A percentile compares a stretch with the other conserved stretches of the same genome.
These are phyloP conservation scores for Haematococcus sp. DNA, from an alignment of 139 green algal species.

Conservation along the genomic window DNA sequence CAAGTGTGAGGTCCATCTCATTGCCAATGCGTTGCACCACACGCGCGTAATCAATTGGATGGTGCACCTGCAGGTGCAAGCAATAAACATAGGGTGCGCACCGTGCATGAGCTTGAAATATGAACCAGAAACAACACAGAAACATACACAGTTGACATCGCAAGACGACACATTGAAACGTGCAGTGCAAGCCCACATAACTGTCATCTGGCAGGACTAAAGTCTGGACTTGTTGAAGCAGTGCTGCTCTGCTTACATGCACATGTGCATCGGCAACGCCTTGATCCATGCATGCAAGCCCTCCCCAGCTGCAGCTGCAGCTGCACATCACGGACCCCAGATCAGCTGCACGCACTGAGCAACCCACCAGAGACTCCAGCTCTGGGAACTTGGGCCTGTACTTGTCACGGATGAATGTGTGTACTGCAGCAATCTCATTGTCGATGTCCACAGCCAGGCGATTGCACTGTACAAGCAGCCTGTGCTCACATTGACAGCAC, in stretches of 20 bases:
- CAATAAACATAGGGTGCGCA: not conserved
- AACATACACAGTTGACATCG: not conserved
- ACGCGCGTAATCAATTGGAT: constrained; percentile 87
- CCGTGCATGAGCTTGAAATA: not conserved
- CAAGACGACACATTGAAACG: not conserved
- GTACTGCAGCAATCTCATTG: constrained; percentile 85
- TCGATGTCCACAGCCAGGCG: constrained; percentile 94
- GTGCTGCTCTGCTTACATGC: no score
- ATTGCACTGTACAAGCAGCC: constrained; percentile 96
- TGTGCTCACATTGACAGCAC: no score
- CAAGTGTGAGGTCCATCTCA: constrained; percentile 70
- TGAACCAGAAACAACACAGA: not conserved
- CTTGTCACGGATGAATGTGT: constrained; percentile 79
- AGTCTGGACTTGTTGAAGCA: no score
- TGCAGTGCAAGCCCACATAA: not conserved
- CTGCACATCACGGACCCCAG: no score
- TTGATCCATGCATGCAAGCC: no score
- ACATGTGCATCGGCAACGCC: no score
- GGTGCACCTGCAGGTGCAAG: constrained; percentile 52
- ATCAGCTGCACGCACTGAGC: no score
- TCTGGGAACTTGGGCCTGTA: constrained; percentile 92
- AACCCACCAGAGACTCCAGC: constrained; percentile 86
- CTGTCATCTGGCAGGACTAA: no score
- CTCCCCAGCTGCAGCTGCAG: no score
- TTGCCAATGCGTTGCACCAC: constrained; percentile 86